Percentiles rank a stretch among this genome's conserved stretches.
These are phyloP conservation scores for Chenopodium quinoa DNA, from an alignment of 148 eudicot species.

Conservation along the genomic window DNA sequence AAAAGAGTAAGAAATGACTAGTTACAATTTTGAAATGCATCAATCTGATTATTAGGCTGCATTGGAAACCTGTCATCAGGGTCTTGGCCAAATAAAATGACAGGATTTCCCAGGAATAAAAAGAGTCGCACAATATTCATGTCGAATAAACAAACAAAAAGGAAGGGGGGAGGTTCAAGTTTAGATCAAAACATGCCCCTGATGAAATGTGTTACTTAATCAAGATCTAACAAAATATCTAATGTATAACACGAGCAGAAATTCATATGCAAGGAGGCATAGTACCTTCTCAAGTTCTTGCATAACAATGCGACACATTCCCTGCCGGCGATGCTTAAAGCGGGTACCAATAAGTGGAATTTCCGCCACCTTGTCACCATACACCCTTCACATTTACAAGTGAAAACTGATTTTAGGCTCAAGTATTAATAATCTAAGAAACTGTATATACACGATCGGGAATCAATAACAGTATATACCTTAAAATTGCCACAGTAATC, in stretches of 20 bases:
- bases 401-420: conserved; percentile 19
- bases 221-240: neutral
- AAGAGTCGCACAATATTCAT: neutral
- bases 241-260: neutral
- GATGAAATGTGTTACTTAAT: no score
- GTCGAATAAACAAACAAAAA: neutral
- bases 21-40: neutral
- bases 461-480: conserved; percentile 40
- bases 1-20: neutral
- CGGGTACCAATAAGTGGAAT: conserved; percentile 88
- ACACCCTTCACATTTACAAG: conserved; percentile 48
- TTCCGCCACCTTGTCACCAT: conserved; percentile 83
- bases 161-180: no score
- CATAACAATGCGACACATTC: conserved; percentile 89
- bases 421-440: conserved; percentile 6
- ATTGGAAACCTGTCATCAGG: no score
- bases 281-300: conserved; percentile 83
- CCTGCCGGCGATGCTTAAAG: conserved; percentile 74
- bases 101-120: neutral
- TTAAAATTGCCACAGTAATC: conserved; percentile 66
- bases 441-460: neutral
- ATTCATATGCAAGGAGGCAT: neutral
- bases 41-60: neutral
- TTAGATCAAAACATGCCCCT: no score
- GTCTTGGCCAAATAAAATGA: neutral